These are phyloP conservation scores for Lenzites betulinus DNA, from an alignment of 768 basidiomycete genomes.

Conservation along the genomic window DNA sequence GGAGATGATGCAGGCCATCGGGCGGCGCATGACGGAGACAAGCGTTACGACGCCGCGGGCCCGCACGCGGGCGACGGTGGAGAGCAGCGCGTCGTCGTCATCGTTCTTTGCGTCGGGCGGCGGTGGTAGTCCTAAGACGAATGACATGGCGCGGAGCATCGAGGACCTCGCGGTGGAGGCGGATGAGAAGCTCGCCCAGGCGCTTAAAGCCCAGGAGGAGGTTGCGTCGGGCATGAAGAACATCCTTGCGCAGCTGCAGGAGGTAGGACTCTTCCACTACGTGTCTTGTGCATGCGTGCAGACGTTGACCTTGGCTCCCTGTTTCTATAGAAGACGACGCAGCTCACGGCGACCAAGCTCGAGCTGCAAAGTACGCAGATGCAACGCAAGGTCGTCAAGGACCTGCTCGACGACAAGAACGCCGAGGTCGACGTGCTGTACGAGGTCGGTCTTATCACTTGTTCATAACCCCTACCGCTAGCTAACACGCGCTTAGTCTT, in stretches of 20 bases:
- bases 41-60: conserved; percentile 52
- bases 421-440: conserved; percentile 94
- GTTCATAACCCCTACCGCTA: background rate
- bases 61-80: conserved; percentile 44
- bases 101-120: conserved; percentile 22
- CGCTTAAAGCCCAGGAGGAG: conserved; percentile 55
- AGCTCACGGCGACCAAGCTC: conserved; percentile 45
- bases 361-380: conserved; percentile 72
- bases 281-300: background rate
- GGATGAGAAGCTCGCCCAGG: conserved; percentile 56
- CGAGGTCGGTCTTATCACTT: conserved; percentile 53
- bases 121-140: conserved; percentile 37
- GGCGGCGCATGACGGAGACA: conserved; percentile 45
- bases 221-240: conserved; percentile 52
- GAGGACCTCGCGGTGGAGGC: conserved; percentile 57
- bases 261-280: conserved; percentile 44
- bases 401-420: conserved; percentile 72
- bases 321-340: conserved; percentile 59
- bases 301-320: background rate
- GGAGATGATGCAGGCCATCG: conserved; percentile 80
- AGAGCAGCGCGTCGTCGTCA: conserved; percentile 27
- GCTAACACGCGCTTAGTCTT: conserved; percentile 54
- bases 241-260: conserved; percentile 53
- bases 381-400: conserved; percentile 79
- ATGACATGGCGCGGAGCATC: conserved; percentile 46